A percentile compares a stretch with the other conserved stretches of the same genome.
Conservation (phyloP, 2,329 filamentous ascomycete species). For the Ceratocystis eucalypticola region DNA sequence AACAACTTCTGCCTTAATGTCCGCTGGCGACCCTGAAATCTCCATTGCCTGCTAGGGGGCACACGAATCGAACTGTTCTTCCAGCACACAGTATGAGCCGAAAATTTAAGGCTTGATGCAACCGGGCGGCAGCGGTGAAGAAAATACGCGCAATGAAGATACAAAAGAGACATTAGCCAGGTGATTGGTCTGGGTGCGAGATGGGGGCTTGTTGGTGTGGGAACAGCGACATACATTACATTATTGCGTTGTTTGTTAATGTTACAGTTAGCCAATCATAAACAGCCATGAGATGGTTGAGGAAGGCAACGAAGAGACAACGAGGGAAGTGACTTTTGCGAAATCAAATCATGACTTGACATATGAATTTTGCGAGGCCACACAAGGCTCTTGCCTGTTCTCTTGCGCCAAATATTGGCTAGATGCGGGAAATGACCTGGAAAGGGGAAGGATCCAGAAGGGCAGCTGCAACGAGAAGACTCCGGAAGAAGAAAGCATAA, state of each 20-base stretch:
- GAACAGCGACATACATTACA: background rate
- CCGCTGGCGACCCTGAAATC: constrained; percentile 6
- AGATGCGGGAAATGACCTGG: background rate
- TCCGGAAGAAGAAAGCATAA: background rate
- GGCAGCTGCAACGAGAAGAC: background rate
- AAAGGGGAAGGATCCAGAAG: background rate
- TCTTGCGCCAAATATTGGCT: background rate
- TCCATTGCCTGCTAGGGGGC: background rate
- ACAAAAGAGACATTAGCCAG: background rate
- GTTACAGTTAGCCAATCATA: background rate
- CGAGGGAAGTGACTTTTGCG: background rate
- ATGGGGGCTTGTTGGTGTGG: background rate
- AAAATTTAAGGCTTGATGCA: background rate
- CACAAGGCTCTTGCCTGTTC: background rate
- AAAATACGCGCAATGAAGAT: background rate
- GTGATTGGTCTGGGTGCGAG: background rate
- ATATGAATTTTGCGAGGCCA: background rate
- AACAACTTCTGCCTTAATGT: background rate
- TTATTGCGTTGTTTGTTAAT: background rate
- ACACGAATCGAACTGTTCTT: background rate
- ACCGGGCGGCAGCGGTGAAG: background rate
- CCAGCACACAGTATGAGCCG: background rate
- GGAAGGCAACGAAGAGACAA: background rate
- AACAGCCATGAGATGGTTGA: background rate
- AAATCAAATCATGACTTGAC: background rate